Evolutionary conservation across 2,329 filamentous ascomycete species (phyloP).

Genomic region (Neopestalotiopsis clavispora): DNA sequence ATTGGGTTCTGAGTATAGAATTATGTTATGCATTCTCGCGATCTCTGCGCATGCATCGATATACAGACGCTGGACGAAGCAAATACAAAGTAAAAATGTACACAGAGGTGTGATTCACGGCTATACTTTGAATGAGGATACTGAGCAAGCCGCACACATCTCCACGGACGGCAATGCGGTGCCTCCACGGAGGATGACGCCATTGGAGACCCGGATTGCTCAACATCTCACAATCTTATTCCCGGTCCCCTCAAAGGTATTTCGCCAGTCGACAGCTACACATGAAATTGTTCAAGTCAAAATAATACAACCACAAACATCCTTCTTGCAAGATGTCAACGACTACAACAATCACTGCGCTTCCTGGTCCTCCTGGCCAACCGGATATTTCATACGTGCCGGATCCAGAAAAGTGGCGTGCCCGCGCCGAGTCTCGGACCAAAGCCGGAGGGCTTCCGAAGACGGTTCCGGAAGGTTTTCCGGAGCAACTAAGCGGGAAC

Average conservation of each 20-base stretch:
- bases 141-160: neutral
- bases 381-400: slow-evolving; percentile 65
- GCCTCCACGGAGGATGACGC: slow-evolving; percentile 22
- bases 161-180: neutral
- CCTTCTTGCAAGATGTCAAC: slow-evolving; percentile 8
- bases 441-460: slow-evolving; percentile 44
- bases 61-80: too few relatives aligned
- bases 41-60: too few relatives aligned
- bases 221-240: neutral
- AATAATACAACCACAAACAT: neutral
- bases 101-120: neutral
- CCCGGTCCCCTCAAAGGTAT: neutral
- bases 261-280: neutral
- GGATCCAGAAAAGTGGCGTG: slow-evolving; percentile 56
- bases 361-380: slow-evolving; percentile 46
- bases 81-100: neutral
- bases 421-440: slow-evolving; percentile 50
- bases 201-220: slow-evolving; percentile 30
- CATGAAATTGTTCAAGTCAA: neutral
- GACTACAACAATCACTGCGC: slow-evolving; percentile 27
- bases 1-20: too few relatives aligned
- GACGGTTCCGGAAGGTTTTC: slow-evolving; percentile 55
- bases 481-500: slow-evolving; percentile 48
- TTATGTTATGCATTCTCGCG: too few relatives aligned
- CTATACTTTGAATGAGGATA: neutral